A percentile compares a stretch with the other conserved stretches of the same genome.
Conservation (phyloP, 306 rosid genomes). For the Castanopsis chinensis region DNA sequence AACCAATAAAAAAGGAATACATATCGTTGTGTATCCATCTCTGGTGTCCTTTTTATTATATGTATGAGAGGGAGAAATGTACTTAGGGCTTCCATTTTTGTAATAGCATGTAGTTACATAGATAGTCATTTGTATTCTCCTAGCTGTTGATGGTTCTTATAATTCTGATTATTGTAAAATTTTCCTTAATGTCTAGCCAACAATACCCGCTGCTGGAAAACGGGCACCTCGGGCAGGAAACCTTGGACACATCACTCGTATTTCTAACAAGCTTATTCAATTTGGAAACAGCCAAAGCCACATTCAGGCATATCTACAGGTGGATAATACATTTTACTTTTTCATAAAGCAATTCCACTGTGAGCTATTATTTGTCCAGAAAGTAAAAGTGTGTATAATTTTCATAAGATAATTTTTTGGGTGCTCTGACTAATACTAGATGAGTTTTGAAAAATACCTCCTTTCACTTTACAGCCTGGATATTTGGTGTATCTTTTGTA, state of each 20-base stretch:
- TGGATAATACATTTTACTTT: conserved; percentile 23
- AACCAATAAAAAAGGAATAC: not conserved
- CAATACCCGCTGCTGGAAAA: conserved; percentile 61
- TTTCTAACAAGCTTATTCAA: conserved; percentile 77
- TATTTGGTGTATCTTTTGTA: not conserved
- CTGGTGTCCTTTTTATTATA: conserved; percentile 6
- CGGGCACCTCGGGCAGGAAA: conserved; percentile 76
- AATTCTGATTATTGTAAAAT: conserved; percentile 9
- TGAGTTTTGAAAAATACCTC: not conserved
- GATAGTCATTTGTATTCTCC: conserved; percentile 5
- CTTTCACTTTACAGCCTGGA: not conserved
- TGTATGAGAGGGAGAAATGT: not conserved
- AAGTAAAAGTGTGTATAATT: not conserved
- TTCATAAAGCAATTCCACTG: not conserved
- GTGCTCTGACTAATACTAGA: not conserved
- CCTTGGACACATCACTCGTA: conserved; percentile 80
- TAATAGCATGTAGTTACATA: conserved; percentile 6
- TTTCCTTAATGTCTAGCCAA: conserved; percentile 64
- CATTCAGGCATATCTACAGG: conserved; percentile 77
- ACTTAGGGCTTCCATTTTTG: not conserved
- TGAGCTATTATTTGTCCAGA: not conserved
- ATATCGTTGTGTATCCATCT: not conserved
- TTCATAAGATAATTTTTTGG: not conserved
- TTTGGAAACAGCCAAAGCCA: conserved; percentile 58
- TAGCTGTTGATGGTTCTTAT: not conserved